Percentiles rank a stretch among this genome's conserved stretches.
These are phyloP conservation scores for Nicotiana undulata DNA, from an alignment of 257 asterid genomes.

Conservation along the genomic window DNA sequence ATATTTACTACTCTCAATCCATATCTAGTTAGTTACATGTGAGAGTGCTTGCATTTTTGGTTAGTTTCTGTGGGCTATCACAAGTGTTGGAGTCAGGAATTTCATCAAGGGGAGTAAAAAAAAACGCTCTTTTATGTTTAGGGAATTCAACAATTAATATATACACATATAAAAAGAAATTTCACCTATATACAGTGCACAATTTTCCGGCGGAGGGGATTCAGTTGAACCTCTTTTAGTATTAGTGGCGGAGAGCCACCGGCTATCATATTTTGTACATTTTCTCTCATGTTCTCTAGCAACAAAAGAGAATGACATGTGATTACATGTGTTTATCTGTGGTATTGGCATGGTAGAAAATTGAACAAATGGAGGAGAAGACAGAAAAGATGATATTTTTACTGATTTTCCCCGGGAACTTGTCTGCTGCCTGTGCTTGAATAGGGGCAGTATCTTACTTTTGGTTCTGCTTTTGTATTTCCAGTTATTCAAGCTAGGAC, in stretches of 20 bases:
- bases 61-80: neutral
- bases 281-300: neutral
- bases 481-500: constrained; percentile 78
- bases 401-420: neutral
- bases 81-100: no score
- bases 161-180: no score
- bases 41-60: neutral
- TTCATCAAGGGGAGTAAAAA: no score
- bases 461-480: constrained; percentile 9
- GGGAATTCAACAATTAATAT: no score
- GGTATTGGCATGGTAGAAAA: neutral
- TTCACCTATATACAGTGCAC: no score
- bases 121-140: no score
- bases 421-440: neutral
- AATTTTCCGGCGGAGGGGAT: no score
- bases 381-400: neutral
- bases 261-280: neutral
- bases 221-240: no score
- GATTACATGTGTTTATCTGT: neutral
- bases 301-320: neutral
- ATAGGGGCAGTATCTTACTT: neutral
- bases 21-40: constrained; percentile 4
- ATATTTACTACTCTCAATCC: neutral
- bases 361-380: neutral
- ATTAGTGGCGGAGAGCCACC: no score